These are phyloP conservation scores for Rhodotorula sp. DNA, from an alignment of 1,284 basidiomycete genomes.

Conservation along the genomic window DNA sequence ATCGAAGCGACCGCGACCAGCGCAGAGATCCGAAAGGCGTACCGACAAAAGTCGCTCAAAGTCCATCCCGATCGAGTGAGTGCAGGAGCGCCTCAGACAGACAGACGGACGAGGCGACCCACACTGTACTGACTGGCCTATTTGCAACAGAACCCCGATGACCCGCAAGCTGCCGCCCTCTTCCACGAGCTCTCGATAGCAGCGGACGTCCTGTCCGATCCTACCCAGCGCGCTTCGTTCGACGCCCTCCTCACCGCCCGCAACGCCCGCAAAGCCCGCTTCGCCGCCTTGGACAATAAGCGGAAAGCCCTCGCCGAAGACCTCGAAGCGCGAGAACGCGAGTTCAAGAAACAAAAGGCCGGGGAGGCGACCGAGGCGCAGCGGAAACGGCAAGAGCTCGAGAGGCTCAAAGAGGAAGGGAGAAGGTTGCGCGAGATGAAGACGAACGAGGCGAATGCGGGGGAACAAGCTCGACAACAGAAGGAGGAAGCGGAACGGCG, in stretches of 20 bases:
- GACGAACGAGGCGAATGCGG: neutral
- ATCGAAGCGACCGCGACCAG: conserved; percentile 32
- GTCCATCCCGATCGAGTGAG: conserved; percentile 44
- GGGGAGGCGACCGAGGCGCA: conserved; percentile 19
- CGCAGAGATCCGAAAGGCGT: conserved; percentile 40
- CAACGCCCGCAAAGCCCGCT: conserved; percentile 36
- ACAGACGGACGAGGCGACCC: neutral
- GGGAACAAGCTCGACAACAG: neutral
- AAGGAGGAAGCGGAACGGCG: neutral
- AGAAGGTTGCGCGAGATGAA: conserved; percentile 27
- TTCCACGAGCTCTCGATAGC: conserved; percentile 43
- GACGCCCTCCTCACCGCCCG: conserved; percentile 37
- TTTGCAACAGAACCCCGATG: conserved; percentile 40
- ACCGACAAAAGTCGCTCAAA: conserved; percentile 40
- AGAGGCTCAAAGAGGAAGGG: conserved; percentile 41
- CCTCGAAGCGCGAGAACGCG: conserved; percentile 38
- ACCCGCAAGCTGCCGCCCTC: conserved; percentile 40
- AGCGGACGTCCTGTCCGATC: conserved; percentile 40
- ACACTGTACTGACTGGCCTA: conserved; percentile 26
- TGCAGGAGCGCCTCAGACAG: too few relatives aligned
- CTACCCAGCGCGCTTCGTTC: conserved; percentile 35
- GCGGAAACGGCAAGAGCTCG: conserved; percentile 31
- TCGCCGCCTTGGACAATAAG: conserved; percentile 42
- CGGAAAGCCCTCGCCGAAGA: conserved; percentile 42
- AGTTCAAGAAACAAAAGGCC: conserved; percentile 35